Evolutionary conservation across 2,329 filamentous ascomycete species (phyloP).

Genomic region (Seiridium unicorne): DNA sequence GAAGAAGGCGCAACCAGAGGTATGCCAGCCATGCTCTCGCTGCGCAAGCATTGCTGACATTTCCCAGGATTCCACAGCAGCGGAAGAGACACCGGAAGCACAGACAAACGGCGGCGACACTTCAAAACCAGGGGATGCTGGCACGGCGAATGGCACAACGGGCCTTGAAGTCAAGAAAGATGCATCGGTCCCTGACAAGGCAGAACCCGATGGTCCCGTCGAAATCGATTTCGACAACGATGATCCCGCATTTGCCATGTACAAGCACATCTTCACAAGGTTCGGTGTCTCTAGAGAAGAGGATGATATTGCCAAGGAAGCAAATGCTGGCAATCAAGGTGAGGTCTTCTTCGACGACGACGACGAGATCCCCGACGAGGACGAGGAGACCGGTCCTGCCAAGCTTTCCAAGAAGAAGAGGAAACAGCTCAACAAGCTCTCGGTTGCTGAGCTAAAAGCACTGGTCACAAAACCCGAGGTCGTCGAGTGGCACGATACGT

Average conservation of each 20-base stretch:
- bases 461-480: conserved; percentile 88
- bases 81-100: conserved; percentile 32
- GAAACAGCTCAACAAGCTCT: conserved; percentile 88
- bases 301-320: conserved; percentile 62
- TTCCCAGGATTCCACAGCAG: conserved; percentile 15
- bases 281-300: conserved; percentile 69
- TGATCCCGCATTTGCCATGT: conserved; percentile 80
- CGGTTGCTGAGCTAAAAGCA: conserved; percentile 92
- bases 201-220: conserved; percentile 44
- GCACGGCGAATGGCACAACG: conserved; percentile 21
- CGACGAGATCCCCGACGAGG: conserved; percentile 82
- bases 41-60: conserved; percentile 9
- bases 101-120: conserved; percentile 24
- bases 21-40: conserved; percentile 24
- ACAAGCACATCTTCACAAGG: conserved; percentile 76
- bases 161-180: conserved; percentile 44
- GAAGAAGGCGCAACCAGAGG: conserved; percentile 65
- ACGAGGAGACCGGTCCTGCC: conserved; percentile 65
- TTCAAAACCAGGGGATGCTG: conserved; percentile 21
- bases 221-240: conserved; percentile 56
- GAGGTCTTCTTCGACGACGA: conserved; percentile 83
- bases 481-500: conserved; percentile 96
- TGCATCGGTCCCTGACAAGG: conserved; percentile 30
- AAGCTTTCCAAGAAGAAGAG: conserved; percentile 93
- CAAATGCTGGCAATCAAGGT: conserved; percentile 72